These are phyloP conservation scores for Cercospora brassicicola DNA, from an alignment of 2,329 filamentous ascomycete genomes.

Conservation along the genomic window DNA sequence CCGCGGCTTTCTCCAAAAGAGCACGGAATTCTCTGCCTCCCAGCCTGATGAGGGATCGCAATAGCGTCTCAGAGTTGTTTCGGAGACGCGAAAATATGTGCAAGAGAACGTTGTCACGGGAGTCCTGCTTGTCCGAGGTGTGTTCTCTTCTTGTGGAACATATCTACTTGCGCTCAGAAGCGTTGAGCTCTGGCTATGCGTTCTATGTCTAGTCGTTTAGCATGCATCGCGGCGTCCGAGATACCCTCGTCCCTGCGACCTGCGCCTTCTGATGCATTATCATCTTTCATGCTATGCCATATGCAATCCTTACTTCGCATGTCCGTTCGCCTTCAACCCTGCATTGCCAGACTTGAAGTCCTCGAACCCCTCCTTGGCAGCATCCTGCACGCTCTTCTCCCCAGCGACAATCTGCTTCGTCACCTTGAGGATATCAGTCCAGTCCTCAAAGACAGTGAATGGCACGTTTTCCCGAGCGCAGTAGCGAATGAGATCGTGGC, in stretches of 20 bases:
- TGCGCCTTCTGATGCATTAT: neutral
- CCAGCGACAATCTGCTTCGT: slow-evolving; percentile 76
- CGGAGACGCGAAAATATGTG: no score
- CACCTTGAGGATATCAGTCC: slow-evolving; percentile 72
- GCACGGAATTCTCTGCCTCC: no score
- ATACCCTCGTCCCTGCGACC: neutral
- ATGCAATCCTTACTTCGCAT: slow-evolving; percentile 2
- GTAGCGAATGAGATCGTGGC: slow-evolving; percentile 81
- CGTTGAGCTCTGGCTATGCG: neutral
- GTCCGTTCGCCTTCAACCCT: slow-evolving; percentile 30
- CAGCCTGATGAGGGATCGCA: no score
- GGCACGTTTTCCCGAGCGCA: slow-evolving; percentile 82
- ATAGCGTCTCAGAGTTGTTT: no score
- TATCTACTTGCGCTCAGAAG: neutral
- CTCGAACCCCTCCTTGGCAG: slow-evolving; percentile 58
- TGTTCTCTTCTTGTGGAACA: no score
- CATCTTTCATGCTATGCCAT: neutral
- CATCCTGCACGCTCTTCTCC: slow-evolving; percentile 67
- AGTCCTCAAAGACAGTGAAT: slow-evolving; percentile 84
- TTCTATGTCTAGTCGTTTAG: slow-evolving; percentile 4
- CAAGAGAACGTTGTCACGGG: no score
- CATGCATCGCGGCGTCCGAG: neutral
- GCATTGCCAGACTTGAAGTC: slow-evolving; percentile 50
- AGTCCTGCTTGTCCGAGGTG: no score
- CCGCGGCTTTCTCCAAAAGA: no score